Percentiles rank a stretch among this genome's conserved stretches.
Conservation (phyloP, 2,329 filamentous ascomycete species). For the Alternaria infectoria region DNA sequence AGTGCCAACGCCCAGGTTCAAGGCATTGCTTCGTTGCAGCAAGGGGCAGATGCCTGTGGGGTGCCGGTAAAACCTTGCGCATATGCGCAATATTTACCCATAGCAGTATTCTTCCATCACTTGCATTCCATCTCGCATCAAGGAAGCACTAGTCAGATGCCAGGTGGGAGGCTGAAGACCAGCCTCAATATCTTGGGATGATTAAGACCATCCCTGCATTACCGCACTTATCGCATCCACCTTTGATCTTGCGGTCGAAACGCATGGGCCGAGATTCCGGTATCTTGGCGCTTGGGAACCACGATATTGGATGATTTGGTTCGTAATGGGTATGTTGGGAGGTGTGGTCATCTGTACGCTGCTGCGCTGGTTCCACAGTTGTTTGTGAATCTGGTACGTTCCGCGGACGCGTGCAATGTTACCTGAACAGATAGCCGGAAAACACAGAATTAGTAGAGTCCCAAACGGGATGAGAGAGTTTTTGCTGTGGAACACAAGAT, state of each 20-base stretch:
- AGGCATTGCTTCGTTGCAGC: background rate
- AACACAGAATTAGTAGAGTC: background rate
- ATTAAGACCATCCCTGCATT: background rate
- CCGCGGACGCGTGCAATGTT: background rate
- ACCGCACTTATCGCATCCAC: background rate
- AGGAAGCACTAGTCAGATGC: background rate
- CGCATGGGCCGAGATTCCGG: background rate
- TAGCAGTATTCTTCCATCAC: background rate
- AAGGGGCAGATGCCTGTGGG: background rate
- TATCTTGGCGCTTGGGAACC: background rate
- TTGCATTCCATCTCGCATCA: background rate
- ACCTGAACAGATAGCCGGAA: background rate
- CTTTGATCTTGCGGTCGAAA: background rate
- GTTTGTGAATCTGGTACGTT: background rate
- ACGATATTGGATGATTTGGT: background rate
- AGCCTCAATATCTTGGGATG: background rate
- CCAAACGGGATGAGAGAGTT: background rate
- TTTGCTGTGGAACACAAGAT: background rate
- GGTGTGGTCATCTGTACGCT: background rate
- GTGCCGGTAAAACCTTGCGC: background rate
- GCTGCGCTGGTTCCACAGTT: background rate
- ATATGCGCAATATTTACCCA: background rate
- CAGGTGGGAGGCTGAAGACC: background rate
- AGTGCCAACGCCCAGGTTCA: background rate
- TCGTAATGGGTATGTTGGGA: background rate